Evolutionary conservation across 2,329 filamentous ascomycete species (phyloP).

Genomic region (Neofusicoccum sp.): DNA sequence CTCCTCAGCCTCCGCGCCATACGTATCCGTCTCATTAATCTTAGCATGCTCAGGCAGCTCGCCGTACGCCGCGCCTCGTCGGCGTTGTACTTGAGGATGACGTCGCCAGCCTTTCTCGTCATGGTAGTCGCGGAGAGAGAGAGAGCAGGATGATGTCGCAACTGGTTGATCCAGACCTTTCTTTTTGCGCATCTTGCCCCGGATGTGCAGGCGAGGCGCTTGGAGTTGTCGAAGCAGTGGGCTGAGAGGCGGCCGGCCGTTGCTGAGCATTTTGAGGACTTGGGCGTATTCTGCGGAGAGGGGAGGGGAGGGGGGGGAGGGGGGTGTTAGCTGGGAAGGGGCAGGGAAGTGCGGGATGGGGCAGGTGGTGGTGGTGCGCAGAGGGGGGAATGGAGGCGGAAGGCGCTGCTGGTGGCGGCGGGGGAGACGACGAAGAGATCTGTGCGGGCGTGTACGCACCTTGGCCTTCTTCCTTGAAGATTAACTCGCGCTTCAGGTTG

Average conservation of each 20-base stretch:
- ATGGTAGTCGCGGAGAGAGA: slow-evolving; percentile 76
- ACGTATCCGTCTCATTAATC: slow-evolving; percentile 99
- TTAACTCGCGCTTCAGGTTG: slow-evolving; percentile 97
- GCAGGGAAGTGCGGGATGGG: no score
- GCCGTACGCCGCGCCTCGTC: slow-evolving; percentile 97
- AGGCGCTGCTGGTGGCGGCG: background rate
- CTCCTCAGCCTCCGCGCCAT: slow-evolving; percentile 85
- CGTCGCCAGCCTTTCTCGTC: slow-evolving; percentile 91
- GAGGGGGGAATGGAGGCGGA: background rate
- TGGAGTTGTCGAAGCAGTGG: slow-evolving; percentile 90
- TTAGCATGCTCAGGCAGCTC: slow-evolving; percentile 96
- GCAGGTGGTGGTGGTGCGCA: background rate
- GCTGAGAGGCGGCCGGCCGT: slow-evolving; percentile 80
- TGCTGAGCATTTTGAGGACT: slow-evolving; percentile 93
- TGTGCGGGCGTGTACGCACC: background rate
- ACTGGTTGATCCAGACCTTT: slow-evolving; percentile 96
- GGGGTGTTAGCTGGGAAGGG: background rate
- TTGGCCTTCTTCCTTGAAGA: slow-evolving; percentile 98
- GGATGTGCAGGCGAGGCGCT: slow-evolving; percentile 75
- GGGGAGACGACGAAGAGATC: background rate
- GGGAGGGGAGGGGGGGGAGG: background rate
- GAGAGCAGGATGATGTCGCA: slow-evolving; percentile 72
- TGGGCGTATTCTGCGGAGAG: slow-evolving; percentile 65
- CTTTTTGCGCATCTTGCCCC: slow-evolving; percentile 82
- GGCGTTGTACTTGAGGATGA: slow-evolving; percentile 69